Evolutionary conservation across 2,329 filamentous ascomycete genomes (phyloP).

Genomic region (Botrytis deweyae): DNA sequence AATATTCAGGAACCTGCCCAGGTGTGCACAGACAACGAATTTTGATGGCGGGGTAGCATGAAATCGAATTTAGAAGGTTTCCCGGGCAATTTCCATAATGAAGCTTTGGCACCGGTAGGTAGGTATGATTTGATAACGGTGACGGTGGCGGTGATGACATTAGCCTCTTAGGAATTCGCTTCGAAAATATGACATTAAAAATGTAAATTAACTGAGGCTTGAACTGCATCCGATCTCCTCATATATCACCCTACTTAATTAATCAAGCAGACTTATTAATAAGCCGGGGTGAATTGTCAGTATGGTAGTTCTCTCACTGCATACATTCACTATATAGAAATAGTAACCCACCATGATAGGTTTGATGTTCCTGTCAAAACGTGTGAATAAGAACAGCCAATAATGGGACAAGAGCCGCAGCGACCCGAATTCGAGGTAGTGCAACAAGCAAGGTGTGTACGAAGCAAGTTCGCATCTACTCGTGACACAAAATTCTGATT

Average conservation of each 20-base stretch:
- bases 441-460: background rate
- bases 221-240: background rate
- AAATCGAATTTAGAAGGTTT: background rate
- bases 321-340: background rate
- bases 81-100: background rate
- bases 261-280: background rate
- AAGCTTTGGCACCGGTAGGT: background rate
- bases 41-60: background rate
- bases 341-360: background rate
- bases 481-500: background rate
- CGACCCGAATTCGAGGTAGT: background rate
- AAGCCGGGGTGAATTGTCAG: background rate
- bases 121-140: background rate
- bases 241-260: background rate
- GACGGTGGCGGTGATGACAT: background rate
- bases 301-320: background rate
- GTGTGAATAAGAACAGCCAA: background rate
- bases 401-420: background rate
- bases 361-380: background rate
- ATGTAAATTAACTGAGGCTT: background rate
- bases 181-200: background rate
- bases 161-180: background rate
- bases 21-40: background rate
- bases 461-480: background rate
- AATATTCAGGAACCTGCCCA: background rate